A percentile compares a stretch with the other conserved stretches of the same genome.
These are phyloP conservation scores for Gynochthodes officinalis DNA, from an alignment of 257 asterid species.

Conservation along the genomic window DNA sequence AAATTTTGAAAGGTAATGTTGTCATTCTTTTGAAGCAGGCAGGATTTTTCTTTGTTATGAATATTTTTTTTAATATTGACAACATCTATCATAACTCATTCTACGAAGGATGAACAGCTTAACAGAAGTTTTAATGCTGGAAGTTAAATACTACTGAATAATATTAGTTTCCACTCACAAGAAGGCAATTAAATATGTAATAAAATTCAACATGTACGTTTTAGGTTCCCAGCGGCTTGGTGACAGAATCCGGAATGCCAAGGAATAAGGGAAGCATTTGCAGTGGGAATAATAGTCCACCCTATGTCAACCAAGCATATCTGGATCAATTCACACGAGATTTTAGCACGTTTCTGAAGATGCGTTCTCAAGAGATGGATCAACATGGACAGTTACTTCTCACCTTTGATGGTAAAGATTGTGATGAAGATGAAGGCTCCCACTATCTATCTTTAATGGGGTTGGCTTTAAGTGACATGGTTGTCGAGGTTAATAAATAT, in stretches of 20 bases:
- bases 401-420: background rate
- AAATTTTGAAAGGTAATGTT: too few relatives aligned
- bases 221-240: too few relatives aligned
- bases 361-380: background rate
- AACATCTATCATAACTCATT: too few relatives aligned
- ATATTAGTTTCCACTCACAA: too few relatives aligned
- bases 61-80: too few relatives aligned
- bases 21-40: too few relatives aligned
- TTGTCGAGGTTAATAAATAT: background rate
- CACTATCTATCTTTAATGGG: background rate
- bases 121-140: too few relatives aligned
- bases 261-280: background rate
- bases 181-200: too few relatives aligned
- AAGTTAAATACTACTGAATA: too few relatives aligned
- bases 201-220: too few relatives aligned
- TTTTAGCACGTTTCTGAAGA: background rate
- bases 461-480: background rate
- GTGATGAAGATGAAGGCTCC: background rate
- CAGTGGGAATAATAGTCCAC: background rate
- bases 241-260: background rate
- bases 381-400: background rate
- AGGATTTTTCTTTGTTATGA: too few relatives aligned
- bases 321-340: background rate
- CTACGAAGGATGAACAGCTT: too few relatives aligned
- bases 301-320: background rate